phyloP scores from a whole-genome alignment of 2,329 filamentous ascomycete species.

The Talaromyces sp. region DNA sequence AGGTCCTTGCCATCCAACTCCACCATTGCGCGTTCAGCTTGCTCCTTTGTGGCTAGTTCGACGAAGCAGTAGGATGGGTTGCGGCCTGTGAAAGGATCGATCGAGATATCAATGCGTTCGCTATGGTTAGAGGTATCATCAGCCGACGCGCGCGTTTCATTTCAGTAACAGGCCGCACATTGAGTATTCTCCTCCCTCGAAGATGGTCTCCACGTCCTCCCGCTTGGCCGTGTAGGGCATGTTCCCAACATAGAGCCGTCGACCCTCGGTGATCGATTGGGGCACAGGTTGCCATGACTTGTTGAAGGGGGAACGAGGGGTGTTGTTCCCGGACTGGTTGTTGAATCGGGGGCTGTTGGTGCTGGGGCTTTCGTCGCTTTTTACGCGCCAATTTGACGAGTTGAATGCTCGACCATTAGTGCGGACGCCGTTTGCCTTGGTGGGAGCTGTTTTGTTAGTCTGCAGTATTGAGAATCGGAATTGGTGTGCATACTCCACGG shows the following conservation, averaged over 20 bases:
- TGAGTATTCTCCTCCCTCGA: conserved; percentile 39
- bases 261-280: conserved; percentile 39
- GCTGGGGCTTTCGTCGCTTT: conserved; percentile 35
- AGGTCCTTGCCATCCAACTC: conserved; percentile 55
- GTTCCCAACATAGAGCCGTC: conserved; percentile 54
- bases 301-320: conserved; percentile 31
- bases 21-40: conserved; percentile 57
- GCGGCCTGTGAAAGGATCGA: conserved; percentile 64
- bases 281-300: conserved; percentile 22
- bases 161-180: conserved; percentile 25
- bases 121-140: conserved; percentile 29
- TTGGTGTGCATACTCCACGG: conserved; percentile 16
- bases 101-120: conserved; percentile 63
- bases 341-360: conserved; percentile 27
- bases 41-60: conserved; percentile 57
- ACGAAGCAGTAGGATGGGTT: conserved; percentile 75
- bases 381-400: conserved; percentile 42
- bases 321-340: conserved; percentile 26
- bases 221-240: conserved; percentile 53
- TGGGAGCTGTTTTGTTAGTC: conserved; percentile 25
- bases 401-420: conserved; percentile 38
- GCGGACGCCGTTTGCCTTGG: conserved; percentile 33
- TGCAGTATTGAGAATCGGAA: background rate
- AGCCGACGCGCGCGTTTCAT: conserved; percentile 12
- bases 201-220: conserved; percentile 49